Conservation (phyloP, 192 early-diverging fungal genomes). For the Powellomyces hirtus region DNA sequence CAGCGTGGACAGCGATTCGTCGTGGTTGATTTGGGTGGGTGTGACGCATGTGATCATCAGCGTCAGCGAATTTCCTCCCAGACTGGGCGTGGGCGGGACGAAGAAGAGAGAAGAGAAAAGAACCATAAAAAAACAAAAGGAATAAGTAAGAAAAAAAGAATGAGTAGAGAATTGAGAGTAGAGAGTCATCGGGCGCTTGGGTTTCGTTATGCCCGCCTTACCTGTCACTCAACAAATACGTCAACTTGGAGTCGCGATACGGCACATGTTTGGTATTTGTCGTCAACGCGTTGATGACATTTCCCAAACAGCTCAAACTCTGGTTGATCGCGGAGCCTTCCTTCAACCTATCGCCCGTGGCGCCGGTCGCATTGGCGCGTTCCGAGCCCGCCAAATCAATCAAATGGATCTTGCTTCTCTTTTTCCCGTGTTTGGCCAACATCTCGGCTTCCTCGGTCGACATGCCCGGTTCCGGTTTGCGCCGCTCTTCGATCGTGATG, state of each 20-base stretch:
- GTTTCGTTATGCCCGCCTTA: background rate
- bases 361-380: constrained; percentile 81
- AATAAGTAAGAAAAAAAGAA: too few species aligned
- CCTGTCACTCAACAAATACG: constrained; percentile 49
- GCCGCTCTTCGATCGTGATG: constrained; percentile 67
- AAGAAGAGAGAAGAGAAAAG: background rate
- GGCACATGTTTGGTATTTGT: constrained; percentile 38
- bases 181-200: too few species aligned
- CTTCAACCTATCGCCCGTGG: constrained; percentile 75
- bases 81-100: background rate
- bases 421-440: constrained; percentile 31
- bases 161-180: background rate
- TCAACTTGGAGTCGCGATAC: constrained; percentile 58
- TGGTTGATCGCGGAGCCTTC: constrained; percentile 86
- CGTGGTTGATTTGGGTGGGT: constrained; percentile 26
- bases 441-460: constrained; percentile 33
- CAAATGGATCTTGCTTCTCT: constrained; percentile 60
- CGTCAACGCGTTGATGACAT: constrained; percentile 79
- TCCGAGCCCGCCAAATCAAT: constrained; percentile 91
- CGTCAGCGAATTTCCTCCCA: constrained; percentile 57
- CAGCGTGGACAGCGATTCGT: constrained; percentile 38
- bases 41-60: constrained; percentile 53
- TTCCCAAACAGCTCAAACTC: constrained; percentile 71
- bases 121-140: too few species aligned
- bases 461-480: constrained; percentile 25